phyloP scores from a whole-genome alignment of 2,329 filamentous ascomycete genomes.

The Aspergillus proliferans region DNA sequence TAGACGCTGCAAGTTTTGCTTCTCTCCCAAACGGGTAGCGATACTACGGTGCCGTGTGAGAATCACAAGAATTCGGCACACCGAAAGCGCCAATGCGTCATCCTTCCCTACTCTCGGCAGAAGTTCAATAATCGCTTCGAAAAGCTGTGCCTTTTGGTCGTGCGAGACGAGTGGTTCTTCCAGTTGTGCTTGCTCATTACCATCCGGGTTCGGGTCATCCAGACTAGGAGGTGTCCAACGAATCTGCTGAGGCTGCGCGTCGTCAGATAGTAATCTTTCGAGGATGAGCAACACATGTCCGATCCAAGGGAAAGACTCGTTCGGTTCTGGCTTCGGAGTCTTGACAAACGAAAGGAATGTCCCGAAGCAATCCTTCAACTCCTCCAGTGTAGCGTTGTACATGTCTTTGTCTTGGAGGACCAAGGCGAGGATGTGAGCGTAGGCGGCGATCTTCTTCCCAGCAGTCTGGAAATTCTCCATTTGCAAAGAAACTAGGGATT shows the following conservation, averaged over 20 bases:
- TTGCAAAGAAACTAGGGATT: conserved; percentile 68
- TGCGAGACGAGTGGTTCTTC: conserved; percentile 57
- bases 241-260: conserved; percentile 71
- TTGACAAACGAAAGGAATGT: conserved; percentile 75
- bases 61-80: conserved; percentile 77
- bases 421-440: conserved; percentile 83
- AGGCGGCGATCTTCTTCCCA: conserved; percentile 73
- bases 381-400: conserved; percentile 67
- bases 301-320: conserved; percentile 87
- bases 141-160: conserved; percentile 63
- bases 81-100: conserved; percentile 72
- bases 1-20: conserved; percentile 78
- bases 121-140: conserved; percentile 73
- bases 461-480: conserved; percentile 50
- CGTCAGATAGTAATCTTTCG: conserved; percentile 83
- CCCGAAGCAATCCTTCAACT: conserved; percentile 68
- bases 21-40: conserved; percentile 72
- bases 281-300: conserved; percentile 83
- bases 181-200: conserved; percentile 51
- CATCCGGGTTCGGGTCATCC: conserved; percentile 44
- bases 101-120: conserved; percentile 85
- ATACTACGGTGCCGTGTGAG: conserved; percentile 68
- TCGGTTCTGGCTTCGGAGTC: conserved; percentile 52
- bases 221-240: conserved; percentile 58
- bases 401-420: conserved; percentile 78